A percentile compares a stretch with the other conserved stretches of the same genome.
phyloP scores from a whole-genome alignment of 768 basidiomycete species.

The Fistulinella prunicolor region DNA sequence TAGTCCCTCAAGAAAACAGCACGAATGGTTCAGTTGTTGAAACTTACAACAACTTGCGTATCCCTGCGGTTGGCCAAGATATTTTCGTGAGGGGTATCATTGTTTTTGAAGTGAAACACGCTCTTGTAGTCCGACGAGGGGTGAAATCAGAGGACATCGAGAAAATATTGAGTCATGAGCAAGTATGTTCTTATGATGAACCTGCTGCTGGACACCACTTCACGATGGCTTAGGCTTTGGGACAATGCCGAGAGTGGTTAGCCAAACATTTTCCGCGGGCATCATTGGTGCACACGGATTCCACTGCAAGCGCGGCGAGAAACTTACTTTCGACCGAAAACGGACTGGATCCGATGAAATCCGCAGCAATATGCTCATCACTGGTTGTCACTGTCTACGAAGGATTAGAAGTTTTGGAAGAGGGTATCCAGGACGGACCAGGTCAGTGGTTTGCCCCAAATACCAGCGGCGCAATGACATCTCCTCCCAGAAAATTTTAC shows the following conservation, averaged over 20 bases:
- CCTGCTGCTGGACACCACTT: neutral
- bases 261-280: conserved; percentile 50
- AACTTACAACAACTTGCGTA: conserved; percentile 64
- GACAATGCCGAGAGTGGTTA: conserved; percentile 72
- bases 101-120: conserved; percentile 62
- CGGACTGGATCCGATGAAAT: conserved; percentile 42
- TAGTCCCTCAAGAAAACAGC: conserved; percentile 82
- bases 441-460: conserved; percentile 4
- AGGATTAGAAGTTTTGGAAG: conserved; percentile 56
- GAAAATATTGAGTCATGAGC: conserved; percentile 73
- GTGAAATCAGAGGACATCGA: conserved; percentile 53
- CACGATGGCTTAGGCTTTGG: conserved; percentile 54
- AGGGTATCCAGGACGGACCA: conserved; percentile 60
- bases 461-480: neutral
- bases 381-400: conserved; percentile 58
- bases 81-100: conserved; percentile 61
- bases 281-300: conserved; percentile 53
- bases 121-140: conserved; percentile 61
- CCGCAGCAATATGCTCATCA: conserved; percentile 74
- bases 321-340: conserved; percentile 28
- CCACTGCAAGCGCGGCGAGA: conserved; percentile 71
- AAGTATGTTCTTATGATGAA: conserved; percentile 42
- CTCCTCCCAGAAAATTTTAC: conserved; percentile 56
- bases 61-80: conserved; percentile 33
- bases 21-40: conserved; percentile 72